A percentile compares a stretch with the other conserved stretches of the same genome.
Evolutionary conservation across 371 early-diverging fungal species (phyloP).

Genomic region (Saksenaea oblongispora): DNA sequence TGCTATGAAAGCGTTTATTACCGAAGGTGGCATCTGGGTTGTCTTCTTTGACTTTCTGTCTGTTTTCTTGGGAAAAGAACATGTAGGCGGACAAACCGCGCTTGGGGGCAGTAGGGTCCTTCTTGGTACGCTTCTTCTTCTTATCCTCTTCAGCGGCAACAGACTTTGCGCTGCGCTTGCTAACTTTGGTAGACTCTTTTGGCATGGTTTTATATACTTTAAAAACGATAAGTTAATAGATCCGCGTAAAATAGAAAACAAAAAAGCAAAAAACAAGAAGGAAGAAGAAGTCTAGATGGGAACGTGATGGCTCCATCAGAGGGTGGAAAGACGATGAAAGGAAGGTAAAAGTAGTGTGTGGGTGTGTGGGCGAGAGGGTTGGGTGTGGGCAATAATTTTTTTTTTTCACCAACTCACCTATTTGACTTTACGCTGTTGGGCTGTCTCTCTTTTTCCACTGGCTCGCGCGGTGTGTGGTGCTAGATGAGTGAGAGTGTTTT

Average conservation of each 20-base stretch:
- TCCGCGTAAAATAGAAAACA: background rate
- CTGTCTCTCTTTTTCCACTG: conserved; percentile 6
- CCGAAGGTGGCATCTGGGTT: conserved; percentile 77
- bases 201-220: conserved; percentile 15
- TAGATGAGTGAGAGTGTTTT: conserved; percentile 6
- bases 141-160: conserved; percentile 1
- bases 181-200: conserved; percentile 12
- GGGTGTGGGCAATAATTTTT: background rate
- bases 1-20: too few species aligned
- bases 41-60: conserved; percentile 63
- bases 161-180: conserved; percentile 2
- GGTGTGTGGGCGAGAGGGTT: background rate
- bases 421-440: conserved; percentile 6
- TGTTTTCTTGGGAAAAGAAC: conserved; percentile 72
- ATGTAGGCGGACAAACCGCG: conserved; percentile 78
- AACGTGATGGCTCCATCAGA: background rate
- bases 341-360: background rate
- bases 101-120: conserved; percentile 80
- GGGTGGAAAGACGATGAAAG: background rate
- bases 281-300: background rate
- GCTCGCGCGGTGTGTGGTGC: conserved; percentile 5
- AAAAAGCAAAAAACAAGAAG: background rate
- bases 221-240: background rate
- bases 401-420: conserved; percentile 5
- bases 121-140: conserved; percentile 39